These are phyloP conservation scores for Linnemannia exigua DNA, from an alignment of 192 early-diverging fungal species.

Conservation along the genomic window DNA sequence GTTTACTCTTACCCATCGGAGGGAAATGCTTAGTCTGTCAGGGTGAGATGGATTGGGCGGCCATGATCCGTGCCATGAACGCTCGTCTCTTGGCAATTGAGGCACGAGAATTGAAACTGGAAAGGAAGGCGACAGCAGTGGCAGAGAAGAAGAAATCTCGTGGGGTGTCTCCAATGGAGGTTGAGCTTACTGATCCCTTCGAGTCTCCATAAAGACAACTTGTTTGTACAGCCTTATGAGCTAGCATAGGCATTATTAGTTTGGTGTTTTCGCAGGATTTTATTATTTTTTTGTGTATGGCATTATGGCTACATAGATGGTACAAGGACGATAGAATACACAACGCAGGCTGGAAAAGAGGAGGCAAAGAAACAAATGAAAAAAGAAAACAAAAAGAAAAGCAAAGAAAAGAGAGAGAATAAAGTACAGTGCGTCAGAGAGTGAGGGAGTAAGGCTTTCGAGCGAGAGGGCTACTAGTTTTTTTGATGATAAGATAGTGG, in stretches of 20 bases:
- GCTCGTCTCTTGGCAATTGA: neutral
- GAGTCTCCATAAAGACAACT: neutral
- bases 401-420: neutral
- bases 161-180: neutral
- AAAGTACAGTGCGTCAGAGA: neutral
- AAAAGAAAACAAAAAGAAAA: neutral
- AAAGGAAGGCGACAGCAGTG: neutral
- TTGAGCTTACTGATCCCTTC: constrained; percentile 10
- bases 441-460: neutral
- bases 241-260: neutral
- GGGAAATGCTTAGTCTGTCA: constrained; percentile 26
- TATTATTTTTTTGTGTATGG: neutral
- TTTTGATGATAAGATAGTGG: neutral
- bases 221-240: no score
- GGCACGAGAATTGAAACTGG: neutral
- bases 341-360: neutral
- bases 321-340: neutral
- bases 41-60: constrained; percentile 20
- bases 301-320: neutral
- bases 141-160: neutral
- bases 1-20: constrained; percentile 33
- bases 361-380: no score
- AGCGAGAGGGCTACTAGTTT: neutral
- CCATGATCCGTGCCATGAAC: constrained; percentile 41
- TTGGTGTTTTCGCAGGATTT: neutral